Conservation (phyloP, 345 rosid genomes). For the Eucalyptus sp. region DNA sequence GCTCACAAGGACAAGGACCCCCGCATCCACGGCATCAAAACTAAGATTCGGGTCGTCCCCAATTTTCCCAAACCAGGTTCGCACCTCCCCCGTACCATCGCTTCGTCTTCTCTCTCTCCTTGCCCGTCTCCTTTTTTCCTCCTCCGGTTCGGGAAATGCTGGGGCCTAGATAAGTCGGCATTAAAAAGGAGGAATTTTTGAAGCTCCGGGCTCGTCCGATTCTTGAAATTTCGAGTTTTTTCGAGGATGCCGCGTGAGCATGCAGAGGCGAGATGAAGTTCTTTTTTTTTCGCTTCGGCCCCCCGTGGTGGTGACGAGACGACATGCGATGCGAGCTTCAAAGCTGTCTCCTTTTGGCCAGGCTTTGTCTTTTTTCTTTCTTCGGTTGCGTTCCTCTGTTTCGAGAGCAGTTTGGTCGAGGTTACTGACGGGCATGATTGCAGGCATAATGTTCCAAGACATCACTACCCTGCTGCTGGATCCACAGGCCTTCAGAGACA, state of each 20-base stretch:
- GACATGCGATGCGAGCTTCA: neutral
- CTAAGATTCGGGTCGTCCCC: constrained; percentile 81
- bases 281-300: neutral
- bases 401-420: neutral
- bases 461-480: constrained; percentile 36
- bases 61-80: constrained; percentile 47
- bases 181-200: neutral
- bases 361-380: neutral
- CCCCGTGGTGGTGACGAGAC: neutral
- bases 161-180: neutral
- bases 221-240: neutral
- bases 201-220: neutral
- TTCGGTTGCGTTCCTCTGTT: neutral
- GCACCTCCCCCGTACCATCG: neutral
- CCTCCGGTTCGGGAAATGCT: neutral
- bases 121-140: neutral
- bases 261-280: neutral
- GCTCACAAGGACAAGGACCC: constrained; percentile 49
- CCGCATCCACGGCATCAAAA: constrained; percentile 62
- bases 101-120: neutral
- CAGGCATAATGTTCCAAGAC: constrained; percentile 44
- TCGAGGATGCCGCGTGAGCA: neutral
- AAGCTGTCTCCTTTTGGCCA: neutral
- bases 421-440: neutral
- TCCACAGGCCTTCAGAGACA: constrained; percentile 32